A percentile compares a stretch with the other conserved stretches of the same genome.
Evolutionary conservation across 2,329 filamentous ascomycete species (phyloP).

Genomic region (Macrophomina phaseolina): DNA sequence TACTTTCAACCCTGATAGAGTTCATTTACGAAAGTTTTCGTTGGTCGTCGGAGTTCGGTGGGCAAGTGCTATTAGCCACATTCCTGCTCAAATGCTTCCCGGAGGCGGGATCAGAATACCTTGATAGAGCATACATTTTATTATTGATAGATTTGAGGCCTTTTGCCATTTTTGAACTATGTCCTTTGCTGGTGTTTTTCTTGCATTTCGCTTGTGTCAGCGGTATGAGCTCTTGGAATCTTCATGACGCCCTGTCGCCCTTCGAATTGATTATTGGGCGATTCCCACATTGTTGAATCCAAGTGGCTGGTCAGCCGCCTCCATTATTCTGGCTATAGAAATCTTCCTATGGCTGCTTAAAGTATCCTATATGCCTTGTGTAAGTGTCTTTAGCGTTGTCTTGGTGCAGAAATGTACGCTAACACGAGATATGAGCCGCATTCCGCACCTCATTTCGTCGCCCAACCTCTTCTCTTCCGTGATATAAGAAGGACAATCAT

Average conservation of each 20-base stretch:
- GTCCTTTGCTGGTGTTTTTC: background rate
- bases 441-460: constrained; percentile 9
- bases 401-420: constrained; percentile 9
- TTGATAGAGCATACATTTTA: background rate
- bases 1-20: background rate
- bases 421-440: background rate
- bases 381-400: background rate
- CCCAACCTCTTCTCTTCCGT: background rate
- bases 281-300: too few relatives aligned
- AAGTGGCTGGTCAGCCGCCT: too few relatives aligned
- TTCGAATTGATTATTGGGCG: too few relatives aligned
- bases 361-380: background rate
- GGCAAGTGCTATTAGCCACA: background rate
- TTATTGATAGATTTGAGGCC: background rate
- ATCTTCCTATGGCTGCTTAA: background rate
- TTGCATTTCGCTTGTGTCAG: background rate
- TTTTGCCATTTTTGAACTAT: background rate
- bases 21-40: background rate
- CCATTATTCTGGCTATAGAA: background rate
- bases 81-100: background rate
- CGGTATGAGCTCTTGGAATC: too few relatives aligned
- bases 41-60: background rate
- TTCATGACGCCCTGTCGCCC: too few relatives aligned
- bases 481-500: too few relatives aligned
- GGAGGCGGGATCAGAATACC: background rate